Conservation (phyloP, 208 protist genomes). For the Plasmodiophora brassicae region DNA sequence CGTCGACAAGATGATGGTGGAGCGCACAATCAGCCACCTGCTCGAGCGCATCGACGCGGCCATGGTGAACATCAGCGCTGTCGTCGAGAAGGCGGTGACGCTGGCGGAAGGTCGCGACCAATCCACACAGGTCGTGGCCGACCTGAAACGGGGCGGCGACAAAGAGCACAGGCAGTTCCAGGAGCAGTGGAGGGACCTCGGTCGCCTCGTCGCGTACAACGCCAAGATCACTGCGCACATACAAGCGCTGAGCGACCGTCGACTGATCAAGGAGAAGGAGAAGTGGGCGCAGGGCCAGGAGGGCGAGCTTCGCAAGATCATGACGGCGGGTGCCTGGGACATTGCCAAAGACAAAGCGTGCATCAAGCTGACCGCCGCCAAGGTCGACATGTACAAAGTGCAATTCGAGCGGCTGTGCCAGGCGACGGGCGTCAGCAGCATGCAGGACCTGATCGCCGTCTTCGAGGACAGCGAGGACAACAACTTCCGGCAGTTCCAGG, state of each 20-base stretch:
- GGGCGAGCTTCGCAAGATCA: background rate
- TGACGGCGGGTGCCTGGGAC: background rate
- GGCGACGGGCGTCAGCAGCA: background rate
- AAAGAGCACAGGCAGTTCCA: background rate
- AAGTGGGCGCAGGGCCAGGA: background rate
- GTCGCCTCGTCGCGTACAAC: background rate
- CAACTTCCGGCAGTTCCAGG: background rate
- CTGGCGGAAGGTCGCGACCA: background rate
- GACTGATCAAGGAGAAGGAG: background rate
- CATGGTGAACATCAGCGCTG: background rate
- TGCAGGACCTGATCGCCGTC: background rate
- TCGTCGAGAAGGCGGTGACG: background rate
- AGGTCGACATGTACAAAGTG: background rate
- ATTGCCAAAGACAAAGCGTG: background rate
- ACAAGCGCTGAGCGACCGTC: background rate
- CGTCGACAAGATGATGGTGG: background rate
- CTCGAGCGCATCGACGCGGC: background rate
- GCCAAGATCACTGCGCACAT: background rate
- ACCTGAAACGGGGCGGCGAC: background rate
- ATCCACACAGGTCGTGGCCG: background rate
- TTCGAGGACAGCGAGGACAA: background rate
- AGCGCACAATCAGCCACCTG: background rate
- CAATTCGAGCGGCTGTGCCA: background rate
- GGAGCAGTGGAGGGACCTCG: background rate
- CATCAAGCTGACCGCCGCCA: background rate